phyloP scores from a whole-genome alignment of 164 flowering plant species.

The Chimonanthus praecox region DNA sequence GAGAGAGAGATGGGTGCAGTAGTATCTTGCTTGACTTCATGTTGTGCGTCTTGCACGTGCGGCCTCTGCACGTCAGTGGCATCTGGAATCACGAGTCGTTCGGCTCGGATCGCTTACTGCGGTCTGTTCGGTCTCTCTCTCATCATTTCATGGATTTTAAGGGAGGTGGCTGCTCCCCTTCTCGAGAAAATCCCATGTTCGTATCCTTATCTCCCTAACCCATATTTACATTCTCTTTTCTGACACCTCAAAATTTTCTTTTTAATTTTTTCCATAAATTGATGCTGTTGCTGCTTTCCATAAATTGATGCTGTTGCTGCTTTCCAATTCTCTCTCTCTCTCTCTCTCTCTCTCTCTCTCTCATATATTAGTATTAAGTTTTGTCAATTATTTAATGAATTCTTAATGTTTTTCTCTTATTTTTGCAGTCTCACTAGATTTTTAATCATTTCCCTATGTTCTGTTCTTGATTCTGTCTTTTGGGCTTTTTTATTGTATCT shows the following conservation, averaged over 20 bases:
- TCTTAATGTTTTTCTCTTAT: too few relatives aligned
- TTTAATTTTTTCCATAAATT: not conserved
- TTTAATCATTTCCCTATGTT: too few relatives aligned
- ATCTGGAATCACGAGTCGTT: slow-evolving; percentile 7
- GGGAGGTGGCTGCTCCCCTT: slow-evolving; percentile 11
- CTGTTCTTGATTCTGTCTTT: too few relatives aligned
- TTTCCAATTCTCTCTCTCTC: not conserved
- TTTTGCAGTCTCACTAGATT: too few relatives aligned
- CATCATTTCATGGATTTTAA: slow-evolving; percentile 9
- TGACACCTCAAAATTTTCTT: not conserved
- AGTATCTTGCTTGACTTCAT: slow-evolving; percentile 9
- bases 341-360: too few relatives aligned
- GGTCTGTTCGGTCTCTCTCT: slow-evolving; percentile 15
- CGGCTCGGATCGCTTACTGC: slow-evolving; percentile 12
- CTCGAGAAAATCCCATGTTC: slow-evolving; percentile 11
- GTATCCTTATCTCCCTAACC: not conserved
- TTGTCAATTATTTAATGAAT: not conserved
- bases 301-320: not conserved
- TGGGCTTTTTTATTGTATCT: too few relatives aligned
- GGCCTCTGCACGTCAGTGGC: slow-evolving; percentile 14
- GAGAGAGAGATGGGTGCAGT: not conserved
- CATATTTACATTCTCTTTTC: not conserved
- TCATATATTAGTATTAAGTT: too few relatives aligned
- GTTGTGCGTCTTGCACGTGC: slow-evolving; percentile 9
- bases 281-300: not conserved